Evolutionary conservation across 495 filamentous ascomycete genomes (phyloP), one percentile per base, ranked within the genome.

Genomic region (Immersiella caudata): DNA sequence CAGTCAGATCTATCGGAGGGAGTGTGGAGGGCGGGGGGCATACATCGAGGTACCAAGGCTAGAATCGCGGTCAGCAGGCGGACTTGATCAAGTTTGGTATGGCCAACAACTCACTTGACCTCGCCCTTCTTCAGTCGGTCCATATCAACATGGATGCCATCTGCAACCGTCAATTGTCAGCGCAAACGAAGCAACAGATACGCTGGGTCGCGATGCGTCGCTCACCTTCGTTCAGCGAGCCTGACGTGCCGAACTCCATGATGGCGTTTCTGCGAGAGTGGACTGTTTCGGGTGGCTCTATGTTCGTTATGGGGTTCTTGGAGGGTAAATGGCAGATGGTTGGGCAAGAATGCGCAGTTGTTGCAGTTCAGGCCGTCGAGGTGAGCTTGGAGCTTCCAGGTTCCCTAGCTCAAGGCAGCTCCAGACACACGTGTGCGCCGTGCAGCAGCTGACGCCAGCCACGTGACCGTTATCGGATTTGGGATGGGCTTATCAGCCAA

Each of bases 91-190:
- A 18, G 29, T 18, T 3, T 27, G 36, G 22, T 18, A 24, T 8
- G 50, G 9, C 7, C 6, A 0, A n/a, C 49, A 6, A 35, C 90
- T 81, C 84, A 97, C 93, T 98, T 97, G 76, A 79, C 77, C 70
- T 80, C 78, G 40, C 79, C 79, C 72, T 81, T 79, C 76, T 80
- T 81, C 73, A 79, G 68, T 72, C 94, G 91, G 70, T 97, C 91
- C 95, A 99, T 98, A 76, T 99, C 95, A 62, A 99, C 82, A 79
- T 99, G 95, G 76, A 99, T 97, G 75, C 95, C 95, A 94, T 99
- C 95, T 99, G 73, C 33, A 29, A 62, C 55, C 58, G 60, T 70
- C 69, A 73, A 70, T 25, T 21, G 33, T 71, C 49, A 75, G 68
- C 60, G 1, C 29, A 27, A 18, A 57, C 35, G 18, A 52, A 24